phyloP scores from a whole-genome alignment of 768 basidiomycete genomes.

The Obba rivulosa region DNA sequence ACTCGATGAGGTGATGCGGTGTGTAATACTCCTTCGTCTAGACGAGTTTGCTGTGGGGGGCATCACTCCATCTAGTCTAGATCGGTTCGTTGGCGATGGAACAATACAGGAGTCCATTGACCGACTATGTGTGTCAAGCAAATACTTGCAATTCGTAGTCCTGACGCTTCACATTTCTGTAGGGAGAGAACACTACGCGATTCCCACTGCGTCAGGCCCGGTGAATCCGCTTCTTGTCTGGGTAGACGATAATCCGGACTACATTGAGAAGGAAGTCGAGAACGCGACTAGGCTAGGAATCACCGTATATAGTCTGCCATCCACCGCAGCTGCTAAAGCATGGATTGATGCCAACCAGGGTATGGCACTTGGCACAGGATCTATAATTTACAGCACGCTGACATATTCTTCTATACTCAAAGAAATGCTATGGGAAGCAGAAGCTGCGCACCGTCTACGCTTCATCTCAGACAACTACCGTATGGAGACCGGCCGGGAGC shows the following conservation, averaged over 20 bases:
- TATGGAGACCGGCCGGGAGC: slow-evolving; percentile 8
- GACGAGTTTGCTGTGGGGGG: slow-evolving; percentile 21
- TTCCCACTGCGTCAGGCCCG: background rate
- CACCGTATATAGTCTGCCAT: slow-evolving; percentile 21
- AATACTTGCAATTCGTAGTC: background rate
- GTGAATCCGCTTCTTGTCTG: slow-evolving; percentile 23
- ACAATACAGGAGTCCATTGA: slow-evolving; percentile 11
- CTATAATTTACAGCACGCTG: background rate
- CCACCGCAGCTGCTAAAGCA: slow-evolving; percentile 23
- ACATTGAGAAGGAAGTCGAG: slow-evolving; percentile 10
- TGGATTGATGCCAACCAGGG: slow-evolving; percentile 26
- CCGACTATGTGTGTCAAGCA: background rate
- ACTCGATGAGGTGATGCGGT: slow-evolving; percentile 1
- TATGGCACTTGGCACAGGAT: slow-evolving; percentile 1
- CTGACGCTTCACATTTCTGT: too few species aligned
- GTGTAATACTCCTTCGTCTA: slow-evolving; percentile 9
- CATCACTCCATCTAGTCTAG: slow-evolving; percentile 16
- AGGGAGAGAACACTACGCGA: too few species aligned
- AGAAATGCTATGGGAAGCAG: slow-evolving; percentile 23
- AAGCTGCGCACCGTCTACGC: slow-evolving; percentile 16
- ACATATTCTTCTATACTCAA: background rate
- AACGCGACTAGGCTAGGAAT: slow-evolving; percentile 16
- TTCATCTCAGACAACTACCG: slow-evolving; percentile 29
- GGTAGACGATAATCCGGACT: slow-evolving; percentile 23
- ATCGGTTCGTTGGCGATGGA: slow-evolving; percentile 11